phyloP scores from a whole-genome alignment of 257 asterid species.

The Salvia hispanica region DNA sequence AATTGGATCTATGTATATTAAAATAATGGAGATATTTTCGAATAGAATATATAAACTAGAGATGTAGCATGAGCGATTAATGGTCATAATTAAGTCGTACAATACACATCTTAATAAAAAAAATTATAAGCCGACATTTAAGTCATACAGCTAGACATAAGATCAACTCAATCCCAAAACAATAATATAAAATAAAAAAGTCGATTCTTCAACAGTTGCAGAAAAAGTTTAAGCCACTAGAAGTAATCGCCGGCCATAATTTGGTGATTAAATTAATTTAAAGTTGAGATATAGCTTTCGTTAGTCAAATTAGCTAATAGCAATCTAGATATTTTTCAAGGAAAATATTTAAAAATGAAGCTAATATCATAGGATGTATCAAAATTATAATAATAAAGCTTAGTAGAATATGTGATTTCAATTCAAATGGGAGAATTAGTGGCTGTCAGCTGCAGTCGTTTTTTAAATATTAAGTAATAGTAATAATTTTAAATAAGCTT shows the following conservation, averaged over 20 bases:
- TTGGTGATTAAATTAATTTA: constrained; percentile 33
- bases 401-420: constrained; percentile 22
- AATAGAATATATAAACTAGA: background rate
- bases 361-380: constrained; percentile 38
- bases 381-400: no score
- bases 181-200: constrained; percentile 7
- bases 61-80: background rate
- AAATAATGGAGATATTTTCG: background rate
- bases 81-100: constrained; percentile 33
- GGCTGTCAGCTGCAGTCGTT: constrained; percentile 41
- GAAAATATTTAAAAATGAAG: background rate
- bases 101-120: background rate
- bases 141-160: constrained; percentile 14
- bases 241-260: constrained; percentile 47
- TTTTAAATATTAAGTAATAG: background rate
- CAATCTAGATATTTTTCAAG: constrained; percentile 39
- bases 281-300: background rate
- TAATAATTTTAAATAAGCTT: no score
- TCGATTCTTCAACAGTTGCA: constrained; percentile 26
- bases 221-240: constrained; percentile 30
- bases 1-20: background rate
- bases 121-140: constrained; percentile 10
- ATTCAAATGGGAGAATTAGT: constrained; percentile 18
- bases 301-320: constrained; percentile 29
- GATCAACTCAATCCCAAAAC: background rate